Percentiles rank a stretch among this genome's conserved stretches.
Conservation (phyloP, 768 basidiomycete genomes). For the Termitomyces heimii region DNA sequence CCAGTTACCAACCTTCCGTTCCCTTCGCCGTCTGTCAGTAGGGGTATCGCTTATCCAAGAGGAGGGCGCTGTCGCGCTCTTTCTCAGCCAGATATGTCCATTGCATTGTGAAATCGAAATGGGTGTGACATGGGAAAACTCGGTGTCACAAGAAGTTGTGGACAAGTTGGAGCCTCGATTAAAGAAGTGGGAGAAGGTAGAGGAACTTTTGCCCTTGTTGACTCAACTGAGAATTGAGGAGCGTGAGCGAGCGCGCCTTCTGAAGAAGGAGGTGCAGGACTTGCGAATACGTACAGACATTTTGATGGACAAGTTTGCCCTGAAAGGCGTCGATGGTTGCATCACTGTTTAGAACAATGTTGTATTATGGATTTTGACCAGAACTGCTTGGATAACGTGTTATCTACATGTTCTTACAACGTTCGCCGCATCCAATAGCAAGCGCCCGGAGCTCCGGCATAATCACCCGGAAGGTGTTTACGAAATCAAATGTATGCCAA, state of each 20-base stretch:
- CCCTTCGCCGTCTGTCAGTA: conserved; percentile 33
- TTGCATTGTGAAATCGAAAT: conserved; percentile 32
- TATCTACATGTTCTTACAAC: not conserved
- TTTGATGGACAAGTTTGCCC: conserved; percentile 27
- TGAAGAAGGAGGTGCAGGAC: conserved; percentile 45
- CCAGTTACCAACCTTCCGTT: conserved; percentile 22
- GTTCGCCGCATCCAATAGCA: too few relatives aligned
- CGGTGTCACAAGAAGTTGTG: not conserved
- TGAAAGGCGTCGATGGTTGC: conserved; percentile 6
- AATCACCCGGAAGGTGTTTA: not conserved
- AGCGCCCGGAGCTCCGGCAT: not conserved
- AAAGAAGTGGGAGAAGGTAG: conserved; percentile 34
- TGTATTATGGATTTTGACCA: not conserved
- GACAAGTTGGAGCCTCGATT: conserved; percentile 17
- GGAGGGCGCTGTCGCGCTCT: conserved; percentile 39
- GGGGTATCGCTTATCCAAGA: conserved; percentile 45
- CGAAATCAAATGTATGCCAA: conserved; percentile 5
- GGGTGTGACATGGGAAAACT: conserved; percentile 45
- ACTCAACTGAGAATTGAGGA: conserved; percentile 43
- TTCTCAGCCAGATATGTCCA: conserved; percentile 48
- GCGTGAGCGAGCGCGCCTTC: conserved; percentile 21
- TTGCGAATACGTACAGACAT: conserved; percentile 38
- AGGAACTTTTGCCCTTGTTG: conserved; percentile 36
- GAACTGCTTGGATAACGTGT: too few relatives aligned
- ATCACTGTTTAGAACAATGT: not conserved